Evolutionary conservation across 2,329 filamentous ascomycete genomes (phyloP).

Genomic region (Sclerotinia sclerotiorum): DNA sequence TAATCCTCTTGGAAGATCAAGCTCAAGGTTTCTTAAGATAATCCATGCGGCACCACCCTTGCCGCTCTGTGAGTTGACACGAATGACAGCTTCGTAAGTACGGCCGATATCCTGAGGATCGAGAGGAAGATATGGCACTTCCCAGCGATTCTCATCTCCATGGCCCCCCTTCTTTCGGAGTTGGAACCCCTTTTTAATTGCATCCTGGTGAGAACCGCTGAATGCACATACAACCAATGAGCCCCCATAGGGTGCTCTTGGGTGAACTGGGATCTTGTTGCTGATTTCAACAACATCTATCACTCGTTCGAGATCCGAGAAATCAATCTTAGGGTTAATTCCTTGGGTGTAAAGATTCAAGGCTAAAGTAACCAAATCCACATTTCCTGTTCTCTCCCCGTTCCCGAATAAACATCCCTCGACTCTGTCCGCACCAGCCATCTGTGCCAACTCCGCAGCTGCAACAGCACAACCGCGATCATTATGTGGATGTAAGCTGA

Average conservation of each 20-base stretch:
- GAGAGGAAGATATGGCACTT: slow-evolving; percentile 87
- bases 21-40: slow-evolving; percentile 81
- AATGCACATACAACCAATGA: slow-evolving; percentile 92
- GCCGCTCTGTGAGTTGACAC: slow-evolving; percentile 93
- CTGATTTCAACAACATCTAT: slow-evolving; percentile 88
- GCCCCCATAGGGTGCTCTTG: slow-evolving; percentile 85
- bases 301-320: slow-evolving; percentile 81
- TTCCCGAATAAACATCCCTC: slow-evolving; percentile 95
- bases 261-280: slow-evolving; percentile 93
- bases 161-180: slow-evolving; percentile 59
- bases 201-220: slow-evolving; percentile 89
- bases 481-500: slow-evolving; percentile 93
- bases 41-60: slow-evolving; percentile 96
- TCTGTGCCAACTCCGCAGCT: slow-evolving; percentile 87
- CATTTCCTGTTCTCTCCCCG: slow-evolving; percentile 92
- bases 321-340: slow-evolving; percentile 80
- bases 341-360: slow-evolving; percentile 96
- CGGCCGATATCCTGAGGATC: slow-evolving; percentile 92
- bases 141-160: slow-evolving; percentile 56
- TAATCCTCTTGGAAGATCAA: slow-evolving; percentile 88
- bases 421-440: slow-evolving; percentile 92
- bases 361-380: slow-evolving; percentile 88
- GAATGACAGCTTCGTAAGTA: slow-evolving; percentile 97
- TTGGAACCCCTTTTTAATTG: slow-evolving; percentile 90
- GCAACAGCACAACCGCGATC: slow-evolving; percentile 88